Conservation (phyloP, 2,329 filamentous ascomycete genomes). For the Leptographium lundbergii region DNA sequence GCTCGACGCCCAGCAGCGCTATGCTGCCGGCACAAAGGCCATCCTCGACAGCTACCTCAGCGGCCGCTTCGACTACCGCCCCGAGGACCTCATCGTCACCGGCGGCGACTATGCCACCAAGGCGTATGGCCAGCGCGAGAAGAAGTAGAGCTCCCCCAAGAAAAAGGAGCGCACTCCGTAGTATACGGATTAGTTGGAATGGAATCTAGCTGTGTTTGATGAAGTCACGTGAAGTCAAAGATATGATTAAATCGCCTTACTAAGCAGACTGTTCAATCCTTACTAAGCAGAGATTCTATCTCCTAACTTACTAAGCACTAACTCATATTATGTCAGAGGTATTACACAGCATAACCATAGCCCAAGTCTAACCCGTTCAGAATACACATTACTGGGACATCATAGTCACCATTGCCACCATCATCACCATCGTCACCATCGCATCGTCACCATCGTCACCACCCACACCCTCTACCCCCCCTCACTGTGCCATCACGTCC, state of each 20-base stretch:
- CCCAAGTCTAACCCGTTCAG: background rate
- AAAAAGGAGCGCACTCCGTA: too few species aligned
- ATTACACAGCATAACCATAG: background rate
- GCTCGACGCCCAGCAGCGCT: conserved; percentile 92
- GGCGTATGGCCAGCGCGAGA: conserved; percentile 69
- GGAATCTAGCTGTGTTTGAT: too few species aligned
- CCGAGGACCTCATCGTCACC: conserved; percentile 83
- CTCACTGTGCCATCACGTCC: conserved; percentile 45
- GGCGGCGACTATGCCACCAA: conserved; percentile 89
- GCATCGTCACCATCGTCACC: too few species aligned
- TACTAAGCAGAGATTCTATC: too few species aligned
- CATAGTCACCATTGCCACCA: background rate
- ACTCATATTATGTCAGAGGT: background rate
- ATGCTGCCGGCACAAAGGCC: conserved; percentile 74
- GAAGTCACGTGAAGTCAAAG: too few species aligned
- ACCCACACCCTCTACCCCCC: background rate
- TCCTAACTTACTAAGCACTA: too few species aligned
- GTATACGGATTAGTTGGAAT: too few species aligned
- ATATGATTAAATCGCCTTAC: too few species aligned
- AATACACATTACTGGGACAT: background rate
- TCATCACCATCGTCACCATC: too few species aligned
- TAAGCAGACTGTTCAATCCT: too few species aligned
- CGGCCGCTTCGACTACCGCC: conserved; percentile 76
- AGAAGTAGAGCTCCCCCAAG: conserved; percentile 19
- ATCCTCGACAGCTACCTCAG: conserved; percentile 88